These are phyloP conservation scores for Herpetomonas tarakana DNA, from an alignment of 208 protist genomes.

Conservation along the genomic window DNA sequence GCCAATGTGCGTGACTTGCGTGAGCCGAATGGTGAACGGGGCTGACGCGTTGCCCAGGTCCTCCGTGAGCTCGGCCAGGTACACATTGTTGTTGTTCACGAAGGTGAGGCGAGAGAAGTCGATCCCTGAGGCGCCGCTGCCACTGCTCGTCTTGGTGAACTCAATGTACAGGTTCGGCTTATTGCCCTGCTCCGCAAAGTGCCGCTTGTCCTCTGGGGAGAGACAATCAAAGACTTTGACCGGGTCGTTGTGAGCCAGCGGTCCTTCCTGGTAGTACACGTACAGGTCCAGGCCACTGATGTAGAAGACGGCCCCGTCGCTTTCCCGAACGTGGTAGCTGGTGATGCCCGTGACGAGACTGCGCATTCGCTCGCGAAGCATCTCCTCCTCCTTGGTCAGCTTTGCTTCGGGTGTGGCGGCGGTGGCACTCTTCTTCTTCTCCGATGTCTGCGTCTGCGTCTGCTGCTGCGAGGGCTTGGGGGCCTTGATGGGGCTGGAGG, in stretches of 20 bases:
- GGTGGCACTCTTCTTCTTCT: too few species aligned
- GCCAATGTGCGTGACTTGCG: slow-evolving; percentile 64
- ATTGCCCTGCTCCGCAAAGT: slow-evolving; percentile 27
- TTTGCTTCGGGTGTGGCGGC: background rate
- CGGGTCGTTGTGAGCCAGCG: slow-evolving; percentile 29
- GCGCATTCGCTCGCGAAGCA: slow-evolving; percentile 77
- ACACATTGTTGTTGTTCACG: slow-evolving; percentile 73
- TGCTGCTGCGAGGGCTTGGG: background rate
- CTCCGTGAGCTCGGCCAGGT: slow-evolving; percentile 53
- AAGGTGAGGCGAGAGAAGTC: slow-evolving; percentile 46
- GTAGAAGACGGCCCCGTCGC: slow-evolving; percentile 65
- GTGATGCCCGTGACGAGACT: slow-evolving; percentile 56
- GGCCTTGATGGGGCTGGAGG: too few species aligned
- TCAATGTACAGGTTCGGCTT: slow-evolving; percentile 61
- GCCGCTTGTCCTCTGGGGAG: slow-evolving; percentile 20
- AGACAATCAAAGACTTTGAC: slow-evolving; percentile 67
- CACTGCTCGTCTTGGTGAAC: slow-evolving; percentile 15
- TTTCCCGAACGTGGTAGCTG: slow-evolving; percentile 44
- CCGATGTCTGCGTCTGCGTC: background rate
- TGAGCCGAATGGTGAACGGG: slow-evolving; percentile 36
- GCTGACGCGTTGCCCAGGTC: slow-evolving; percentile 6
- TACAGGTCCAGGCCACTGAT: slow-evolving; percentile 51
- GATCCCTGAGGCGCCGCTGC: slow-evolving; percentile 4
- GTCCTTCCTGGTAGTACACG: slow-evolving; percentile 54
- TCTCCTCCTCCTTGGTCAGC: slow-evolving; percentile 74